These are phyloP conservation scores for Malassezia japonica DNA, from an alignment of 1,284 basidiomycete genomes.

Conservation along the genomic window DNA sequence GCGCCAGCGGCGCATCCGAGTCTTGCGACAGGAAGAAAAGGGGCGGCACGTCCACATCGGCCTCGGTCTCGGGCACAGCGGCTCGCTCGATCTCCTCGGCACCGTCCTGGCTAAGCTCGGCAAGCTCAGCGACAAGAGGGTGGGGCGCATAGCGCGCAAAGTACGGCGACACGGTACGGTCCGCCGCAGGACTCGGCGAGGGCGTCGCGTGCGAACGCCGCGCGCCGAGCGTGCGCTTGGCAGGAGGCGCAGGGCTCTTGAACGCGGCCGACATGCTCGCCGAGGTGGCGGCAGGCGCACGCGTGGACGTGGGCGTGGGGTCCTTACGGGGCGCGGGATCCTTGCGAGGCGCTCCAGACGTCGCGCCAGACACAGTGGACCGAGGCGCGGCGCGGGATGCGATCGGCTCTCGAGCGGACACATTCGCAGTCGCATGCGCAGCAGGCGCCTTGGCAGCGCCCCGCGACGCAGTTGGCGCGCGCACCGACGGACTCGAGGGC, in stretches of 20 bases:
- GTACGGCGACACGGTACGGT: background rate
- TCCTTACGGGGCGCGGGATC: no score
- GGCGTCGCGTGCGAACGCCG: background rate
- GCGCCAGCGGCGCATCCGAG: background rate
- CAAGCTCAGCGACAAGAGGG: conserved; percentile 3
- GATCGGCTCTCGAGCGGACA: no score
- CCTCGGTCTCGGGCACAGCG: background rate
- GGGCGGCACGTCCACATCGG: background rate
- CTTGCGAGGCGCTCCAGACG: no score
- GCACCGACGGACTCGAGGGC: no score
- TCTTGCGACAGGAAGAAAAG: conserved; percentile 2
- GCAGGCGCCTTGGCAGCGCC: no score
- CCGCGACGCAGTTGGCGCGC: no score
- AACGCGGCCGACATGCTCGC: background rate
- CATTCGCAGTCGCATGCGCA: no score
- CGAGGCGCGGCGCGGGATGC: no score
- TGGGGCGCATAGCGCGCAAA: conserved; percentile 7
- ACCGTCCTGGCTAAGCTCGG: background rate
- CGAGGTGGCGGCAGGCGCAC: no score
- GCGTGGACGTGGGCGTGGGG: no score
- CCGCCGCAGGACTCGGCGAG: background rate
- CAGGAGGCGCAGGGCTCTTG: background rate
- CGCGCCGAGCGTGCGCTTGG: background rate
- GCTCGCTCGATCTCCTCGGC: no score
- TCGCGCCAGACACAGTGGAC: no score